phyloP scores from a whole-genome alignment of 2,329 filamentous ascomycete species.

The Arthrinium puccinioides region DNA sequence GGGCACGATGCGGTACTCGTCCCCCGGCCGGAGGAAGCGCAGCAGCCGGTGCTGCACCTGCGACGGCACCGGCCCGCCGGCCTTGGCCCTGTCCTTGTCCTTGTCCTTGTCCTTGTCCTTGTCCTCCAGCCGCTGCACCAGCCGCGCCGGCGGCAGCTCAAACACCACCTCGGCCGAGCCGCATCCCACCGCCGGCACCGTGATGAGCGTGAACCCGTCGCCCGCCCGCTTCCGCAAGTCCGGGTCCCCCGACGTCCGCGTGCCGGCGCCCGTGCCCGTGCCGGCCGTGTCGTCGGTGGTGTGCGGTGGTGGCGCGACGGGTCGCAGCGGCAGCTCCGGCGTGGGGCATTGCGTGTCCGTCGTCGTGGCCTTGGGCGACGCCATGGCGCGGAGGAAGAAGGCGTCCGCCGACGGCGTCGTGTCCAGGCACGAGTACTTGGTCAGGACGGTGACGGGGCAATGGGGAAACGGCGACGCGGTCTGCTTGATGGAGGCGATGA shows the following conservation, averaged over 20 bases:
- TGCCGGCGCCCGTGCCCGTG: too few species aligned
- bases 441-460: conserved; percentile 2
- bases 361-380: not conserved
- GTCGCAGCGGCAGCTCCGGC: not conserved
- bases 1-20: not conserved
- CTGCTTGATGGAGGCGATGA: conserved; percentile 1
- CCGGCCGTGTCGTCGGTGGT: too few species aligned
- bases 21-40: conserved; percentile 2
- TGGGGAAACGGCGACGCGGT: conserved; percentile 1
- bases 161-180: not conserved
- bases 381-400: not conserved
- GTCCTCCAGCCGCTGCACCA: not conserved
- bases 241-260: not conserved
- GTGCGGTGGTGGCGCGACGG: not conserved
- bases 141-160: not conserved
- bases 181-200: not conserved
- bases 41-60: not conserved
- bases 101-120: too few species aligned
- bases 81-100: too few species aligned
- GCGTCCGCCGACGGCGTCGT: not conserved
- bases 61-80: too few species aligned
- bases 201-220: not conserved
- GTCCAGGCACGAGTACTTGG: conserved; percentile 4
- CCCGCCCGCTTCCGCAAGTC: conserved; percentile 1
- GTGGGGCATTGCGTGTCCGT: not conserved